Evolutionary conservation across 2,329 filamentous ascomycete species (phyloP).

Genomic region (Keithomyces neogunnii): DNA sequence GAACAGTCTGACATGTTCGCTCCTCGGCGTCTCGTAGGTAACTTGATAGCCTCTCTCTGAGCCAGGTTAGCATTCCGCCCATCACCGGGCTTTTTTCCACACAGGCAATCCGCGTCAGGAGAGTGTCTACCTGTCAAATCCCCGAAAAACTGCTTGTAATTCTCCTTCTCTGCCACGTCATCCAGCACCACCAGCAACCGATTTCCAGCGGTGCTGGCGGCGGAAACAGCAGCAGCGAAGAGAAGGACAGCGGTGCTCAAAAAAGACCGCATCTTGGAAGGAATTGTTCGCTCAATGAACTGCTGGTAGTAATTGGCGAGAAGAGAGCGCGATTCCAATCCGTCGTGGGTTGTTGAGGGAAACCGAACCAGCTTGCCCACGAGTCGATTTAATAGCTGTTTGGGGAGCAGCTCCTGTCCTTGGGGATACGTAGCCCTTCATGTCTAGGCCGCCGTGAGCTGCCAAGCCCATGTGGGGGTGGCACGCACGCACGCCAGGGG

Average conservation of each 20-base stretch:
- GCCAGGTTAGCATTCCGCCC: constrained; percentile 13
- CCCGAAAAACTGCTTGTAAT: constrained; percentile 73
- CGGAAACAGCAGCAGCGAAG: constrained; percentile 59
- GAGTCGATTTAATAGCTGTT: constrained; percentile 6
- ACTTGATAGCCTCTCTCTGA: constrained; percentile 77
- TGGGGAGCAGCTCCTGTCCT: constrained; percentile 1
- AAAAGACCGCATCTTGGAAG: constrained; percentile 58
- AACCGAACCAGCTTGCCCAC: neutral
- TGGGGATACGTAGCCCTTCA: constrained; percentile 29
- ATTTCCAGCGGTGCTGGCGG: constrained; percentile 69
- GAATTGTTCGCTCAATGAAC: neutral
- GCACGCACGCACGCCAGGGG: neutral
- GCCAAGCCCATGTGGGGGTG: neutral
- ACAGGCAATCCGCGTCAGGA: neutral
- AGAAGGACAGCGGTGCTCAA: constrained; percentile 61
- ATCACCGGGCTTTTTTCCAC: neutral
- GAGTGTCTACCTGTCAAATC: constrained; percentile 56
- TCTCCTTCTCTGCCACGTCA: constrained; percentile 68
- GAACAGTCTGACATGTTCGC: constrained; percentile 69
- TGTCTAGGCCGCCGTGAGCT: constrained; percentile 4
- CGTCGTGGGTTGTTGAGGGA: neutral
- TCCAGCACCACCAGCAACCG: constrained; percentile 82
- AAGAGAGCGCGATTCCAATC: neutral
- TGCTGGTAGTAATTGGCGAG: neutral
- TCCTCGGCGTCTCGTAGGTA: constrained; percentile 76